These are phyloP conservation scores for Wallemia ichthyophaga DNA, from an alignment of 1,284 basidiomycete species.

Conservation along the genomic window DNA sequence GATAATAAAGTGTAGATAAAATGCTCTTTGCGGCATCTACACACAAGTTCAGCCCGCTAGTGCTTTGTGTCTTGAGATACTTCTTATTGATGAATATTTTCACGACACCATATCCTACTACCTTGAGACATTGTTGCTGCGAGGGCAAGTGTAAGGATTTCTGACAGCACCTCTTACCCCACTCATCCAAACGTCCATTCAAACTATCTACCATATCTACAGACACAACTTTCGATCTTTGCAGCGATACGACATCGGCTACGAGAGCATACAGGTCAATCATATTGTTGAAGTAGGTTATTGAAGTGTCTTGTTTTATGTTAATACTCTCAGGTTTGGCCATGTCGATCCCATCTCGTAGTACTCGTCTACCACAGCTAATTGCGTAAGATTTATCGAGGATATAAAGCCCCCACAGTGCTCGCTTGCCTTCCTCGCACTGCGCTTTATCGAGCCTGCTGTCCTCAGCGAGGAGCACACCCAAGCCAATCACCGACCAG, in stretches of 20 bases:
- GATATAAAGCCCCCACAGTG: neutral
- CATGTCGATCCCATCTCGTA: neutral
- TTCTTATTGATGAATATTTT: neutral
- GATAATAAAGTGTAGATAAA: neutral
- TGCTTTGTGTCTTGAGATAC: neutral
- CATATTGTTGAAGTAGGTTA: neutral
- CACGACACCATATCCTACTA: neutral
- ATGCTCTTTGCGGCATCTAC: neutral
- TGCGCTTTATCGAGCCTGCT: neutral
- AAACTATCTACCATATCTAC: neutral
- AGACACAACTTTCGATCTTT: neutral
- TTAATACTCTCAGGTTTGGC: neutral
- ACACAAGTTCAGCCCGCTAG: neutral
- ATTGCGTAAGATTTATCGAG: neutral
- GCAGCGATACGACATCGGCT: neutral
- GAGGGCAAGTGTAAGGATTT: neutral
- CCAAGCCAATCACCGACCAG: neutral
- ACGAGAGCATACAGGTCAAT: neutral
- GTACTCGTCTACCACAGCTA: neutral
- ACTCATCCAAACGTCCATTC: neutral
- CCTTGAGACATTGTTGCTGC: neutral
- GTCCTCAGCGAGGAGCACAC: neutral
- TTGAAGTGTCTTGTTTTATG: too few relatives aligned
- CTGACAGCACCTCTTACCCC: neutral
- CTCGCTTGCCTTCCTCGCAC: neutral